phyloP scores from a whole-genome alignment of 2,329 filamentous ascomycete genomes.

The Xylaria sp. region DNA sequence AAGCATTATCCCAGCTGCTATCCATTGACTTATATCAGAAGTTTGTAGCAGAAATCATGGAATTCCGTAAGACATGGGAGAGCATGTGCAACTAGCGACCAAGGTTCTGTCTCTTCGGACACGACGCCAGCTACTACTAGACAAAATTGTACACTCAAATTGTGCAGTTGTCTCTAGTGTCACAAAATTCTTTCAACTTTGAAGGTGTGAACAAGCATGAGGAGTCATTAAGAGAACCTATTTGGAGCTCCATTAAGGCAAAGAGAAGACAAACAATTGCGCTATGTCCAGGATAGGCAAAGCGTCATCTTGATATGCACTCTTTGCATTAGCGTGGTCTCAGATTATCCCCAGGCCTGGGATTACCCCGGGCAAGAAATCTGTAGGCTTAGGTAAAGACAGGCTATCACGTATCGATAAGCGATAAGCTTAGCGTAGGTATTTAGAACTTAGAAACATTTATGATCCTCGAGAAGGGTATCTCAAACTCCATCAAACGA shows the following conservation, averaged over 20 bases:
- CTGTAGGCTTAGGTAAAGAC: neutral
- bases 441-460: slow-evolving; percentile 27
- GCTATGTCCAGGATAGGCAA: slow-evolving; percentile 26
- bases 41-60: too few species aligned
- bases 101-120: neutral
- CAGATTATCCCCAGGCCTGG: neutral
- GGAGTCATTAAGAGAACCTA: too few species aligned
- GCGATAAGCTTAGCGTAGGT: slow-evolving; percentile 29
- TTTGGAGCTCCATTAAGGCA: too few species aligned
- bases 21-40: too few species aligned
- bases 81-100: too few species aligned
- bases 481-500: slow-evolving; percentile 44
- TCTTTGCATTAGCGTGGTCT: slow-evolving; percentile 23
- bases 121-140: neutral
- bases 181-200: slow-evolving; percentile 23
- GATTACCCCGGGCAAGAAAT: neutral
- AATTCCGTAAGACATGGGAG: too few species aligned
- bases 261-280: too few species aligned
- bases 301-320: slow-evolving; percentile 7
- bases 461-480: slow-evolving; percentile 45
- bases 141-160: neutral
- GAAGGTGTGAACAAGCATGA: neutral
- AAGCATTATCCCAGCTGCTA: too few species aligned
- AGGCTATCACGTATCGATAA: slow-evolving; percentile 34
- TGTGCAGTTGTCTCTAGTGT: neutral